phyloP scores from a whole-genome alignment of 257 asterid species.

The Cruciata laevipes region DNA sequence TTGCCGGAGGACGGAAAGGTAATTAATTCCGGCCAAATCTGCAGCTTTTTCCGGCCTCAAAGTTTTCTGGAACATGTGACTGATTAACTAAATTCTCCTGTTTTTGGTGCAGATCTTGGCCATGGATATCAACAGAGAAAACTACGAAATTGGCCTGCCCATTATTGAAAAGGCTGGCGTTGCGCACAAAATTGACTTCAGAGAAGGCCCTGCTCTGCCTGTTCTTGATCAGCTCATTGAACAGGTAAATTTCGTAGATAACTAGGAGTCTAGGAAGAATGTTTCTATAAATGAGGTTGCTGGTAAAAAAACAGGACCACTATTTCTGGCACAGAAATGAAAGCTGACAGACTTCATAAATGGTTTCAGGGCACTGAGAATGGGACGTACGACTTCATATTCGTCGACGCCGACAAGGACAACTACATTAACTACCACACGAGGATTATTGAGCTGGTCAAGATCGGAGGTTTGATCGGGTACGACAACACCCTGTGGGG shows the following conservation, averaged over 20 bases:
- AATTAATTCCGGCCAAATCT: not conserved
- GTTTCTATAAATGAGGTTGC: not conserved
- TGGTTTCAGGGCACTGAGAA: constrained; percentile 23
- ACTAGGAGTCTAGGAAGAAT: too few relatives aligned
- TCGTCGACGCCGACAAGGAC: constrained; percentile 91
- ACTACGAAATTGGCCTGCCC: constrained; percentile 75
- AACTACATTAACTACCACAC: constrained; percentile 78
- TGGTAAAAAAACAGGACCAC: not conserved
- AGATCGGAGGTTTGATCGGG: constrained; percentile 77
- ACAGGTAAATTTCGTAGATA: constrained; percentile 12
- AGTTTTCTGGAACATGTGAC: not conserved
- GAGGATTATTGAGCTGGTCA: constrained; percentile 65
- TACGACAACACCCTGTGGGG: constrained; percentile 92
- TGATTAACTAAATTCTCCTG: not conserved
- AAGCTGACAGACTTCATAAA: not conserved
- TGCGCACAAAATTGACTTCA: constrained; percentile 74
- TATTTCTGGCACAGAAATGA: not conserved
- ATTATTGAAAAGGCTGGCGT: constrained; percentile 72
- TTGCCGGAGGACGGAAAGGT: constrained; percentile 30
- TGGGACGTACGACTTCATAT: constrained; percentile 67
- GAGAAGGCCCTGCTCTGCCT: constrained; percentile 75
- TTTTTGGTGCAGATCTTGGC: constrained; percentile 66
- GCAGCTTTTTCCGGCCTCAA: not conserved
- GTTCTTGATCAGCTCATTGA: constrained; percentile 54
- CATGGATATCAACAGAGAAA: constrained; percentile 78